Conservation (phyloP, 805 yeast genomes). For the Lachancea quebecensis region DNA sequence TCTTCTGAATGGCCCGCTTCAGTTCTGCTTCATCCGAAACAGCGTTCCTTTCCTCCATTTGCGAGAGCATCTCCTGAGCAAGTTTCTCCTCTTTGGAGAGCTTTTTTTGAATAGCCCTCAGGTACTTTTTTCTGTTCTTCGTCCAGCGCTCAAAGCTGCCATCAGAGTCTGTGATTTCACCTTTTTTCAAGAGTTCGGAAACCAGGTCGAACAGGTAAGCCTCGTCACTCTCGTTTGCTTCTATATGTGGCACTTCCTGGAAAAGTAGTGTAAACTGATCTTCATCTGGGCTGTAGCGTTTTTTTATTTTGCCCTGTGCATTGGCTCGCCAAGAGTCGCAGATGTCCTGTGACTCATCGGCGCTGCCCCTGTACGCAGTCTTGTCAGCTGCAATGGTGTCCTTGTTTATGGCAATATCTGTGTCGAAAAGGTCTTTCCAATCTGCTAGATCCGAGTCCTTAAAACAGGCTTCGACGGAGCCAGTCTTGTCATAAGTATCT, state of each 20-base stretch:
- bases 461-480: constrained; percentile 40
- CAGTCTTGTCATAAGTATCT: constrained; percentile 61
- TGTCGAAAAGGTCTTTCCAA: constrained; percentile 52
- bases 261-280: constrained; percentile 69
- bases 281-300: constrained; percentile 20
- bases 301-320: constrained; percentile 1
- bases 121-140: constrained; percentile 41
- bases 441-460: constrained; percentile 37
- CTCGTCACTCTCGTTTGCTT: constrained; percentile 53
- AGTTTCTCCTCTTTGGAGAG: constrained; percentile 60
- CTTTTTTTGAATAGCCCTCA: constrained; percentile 42
- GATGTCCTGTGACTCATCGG: constrained; percentile 59
- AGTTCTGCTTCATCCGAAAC: constrained; percentile 37
- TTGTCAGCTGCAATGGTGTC: constrained; percentile 67
- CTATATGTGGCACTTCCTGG: constrained; percentile 73
- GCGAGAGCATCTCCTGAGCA: constrained; percentile 42
- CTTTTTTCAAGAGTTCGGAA: constrained; percentile 36
- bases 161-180: constrained; percentile 33
- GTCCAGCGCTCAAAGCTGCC: constrained; percentile 45
- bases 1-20: constrained; percentile 42
- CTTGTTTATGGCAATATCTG: constrained; percentile 45
- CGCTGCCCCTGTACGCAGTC: constrained; percentile 51
- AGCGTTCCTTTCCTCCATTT: constrained; percentile 23
- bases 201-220: constrained; percentile 50
- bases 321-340: constrained; percentile 44